These are phyloP conservation scores for Cyclocybe aegerita DNA, from an alignment of 768 basidiomycete species.

Conservation along the genomic window DNA sequence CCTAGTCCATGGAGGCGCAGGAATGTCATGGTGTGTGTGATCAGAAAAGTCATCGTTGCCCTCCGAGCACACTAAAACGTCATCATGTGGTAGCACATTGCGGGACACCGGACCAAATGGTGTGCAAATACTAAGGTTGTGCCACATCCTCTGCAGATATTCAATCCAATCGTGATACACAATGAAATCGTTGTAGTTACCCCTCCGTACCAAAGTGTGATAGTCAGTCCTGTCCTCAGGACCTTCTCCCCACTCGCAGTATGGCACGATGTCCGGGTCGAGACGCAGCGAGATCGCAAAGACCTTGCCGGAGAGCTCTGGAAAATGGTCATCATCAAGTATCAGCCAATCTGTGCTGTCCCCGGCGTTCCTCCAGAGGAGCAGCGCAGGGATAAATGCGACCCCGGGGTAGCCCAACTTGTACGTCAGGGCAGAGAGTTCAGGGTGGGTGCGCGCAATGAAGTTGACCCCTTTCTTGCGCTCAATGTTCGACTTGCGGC, in stretches of 20 bases:
- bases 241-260: neutral
- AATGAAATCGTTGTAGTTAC: too few species aligned
- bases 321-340: too few species aligned
- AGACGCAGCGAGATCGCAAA: neutral
- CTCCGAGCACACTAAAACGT: too few species aligned
- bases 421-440: neutral
- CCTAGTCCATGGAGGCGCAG: too few species aligned
- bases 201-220: too few species aligned
- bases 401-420: neutral
- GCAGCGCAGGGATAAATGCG: neutral
- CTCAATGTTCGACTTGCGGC: neutral
- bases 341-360: too few species aligned
- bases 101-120: too few species aligned
- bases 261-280: neutral
- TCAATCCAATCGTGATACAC: constrained; percentile 1
- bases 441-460: neutral
- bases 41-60: too few species aligned
- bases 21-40: too few species aligned
- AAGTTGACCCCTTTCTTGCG: neutral
- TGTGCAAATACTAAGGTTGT: too few species aligned
- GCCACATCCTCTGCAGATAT: neutral
- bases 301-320: neutral
- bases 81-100: too few species aligned
- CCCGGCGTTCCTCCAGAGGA: constrained; percentile 2
- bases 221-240: neutral